Conservation (phyloP, 169 alveolate species). For the Eimeria acervulina region DNA sequence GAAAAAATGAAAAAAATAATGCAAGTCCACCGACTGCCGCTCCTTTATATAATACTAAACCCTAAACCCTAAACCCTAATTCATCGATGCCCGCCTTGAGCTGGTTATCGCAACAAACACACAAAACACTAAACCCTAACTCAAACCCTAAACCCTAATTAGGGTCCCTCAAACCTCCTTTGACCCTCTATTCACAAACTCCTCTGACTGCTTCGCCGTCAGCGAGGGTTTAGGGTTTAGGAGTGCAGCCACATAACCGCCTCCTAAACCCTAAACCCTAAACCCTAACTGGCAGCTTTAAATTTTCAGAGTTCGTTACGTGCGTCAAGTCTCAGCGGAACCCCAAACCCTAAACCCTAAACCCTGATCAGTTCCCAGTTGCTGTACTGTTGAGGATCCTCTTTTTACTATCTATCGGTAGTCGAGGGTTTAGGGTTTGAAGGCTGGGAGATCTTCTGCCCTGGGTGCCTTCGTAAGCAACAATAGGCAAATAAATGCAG, state of each 20-base stretch:
- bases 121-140: not conserved
- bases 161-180: not conserved
- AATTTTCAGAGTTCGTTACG: not conserved
- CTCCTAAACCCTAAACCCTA: slow-evolving; percentile 10
- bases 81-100: not conserved
- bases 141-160: slow-evolving; percentile 12
- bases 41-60: too few relatives aligned
- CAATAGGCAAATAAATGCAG: not conserved
- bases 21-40: too few relatives aligned
- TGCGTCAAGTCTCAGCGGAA: not conserved
- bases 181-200: not conserved
- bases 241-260: not conserved
- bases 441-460: not conserved
- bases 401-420: not conserved
- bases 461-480: not conserved
- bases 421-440: not conserved
- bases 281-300: not conserved
- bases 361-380: not conserved
- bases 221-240: not conserved
- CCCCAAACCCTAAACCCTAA: slow-evolving; percentile 30
- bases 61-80: slow-evolving; percentile 25
- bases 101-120: not conserved
- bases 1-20: too few relatives aligned
- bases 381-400: not conserved
- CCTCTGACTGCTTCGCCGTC: not conserved